Evolutionary conservation across 2,329 filamentous ascomycete genomes (phyloP).

Genomic region (Fonsecaea nubica): DNA sequence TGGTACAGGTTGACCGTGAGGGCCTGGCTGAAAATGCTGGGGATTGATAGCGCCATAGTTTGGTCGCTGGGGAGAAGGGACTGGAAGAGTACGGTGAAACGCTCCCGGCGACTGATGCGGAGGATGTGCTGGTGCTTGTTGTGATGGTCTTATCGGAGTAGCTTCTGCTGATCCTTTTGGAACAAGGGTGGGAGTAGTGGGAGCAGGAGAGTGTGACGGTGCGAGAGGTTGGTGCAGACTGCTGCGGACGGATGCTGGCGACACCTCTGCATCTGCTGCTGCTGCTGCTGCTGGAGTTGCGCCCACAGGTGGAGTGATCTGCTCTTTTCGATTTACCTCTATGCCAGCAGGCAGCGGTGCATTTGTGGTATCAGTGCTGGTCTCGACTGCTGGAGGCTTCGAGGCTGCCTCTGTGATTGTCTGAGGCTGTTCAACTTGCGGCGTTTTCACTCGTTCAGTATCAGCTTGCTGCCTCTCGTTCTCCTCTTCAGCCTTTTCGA

Average conservation of each 20-base stretch:
- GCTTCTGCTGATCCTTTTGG: conserved; percentile 25
- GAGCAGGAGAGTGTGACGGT: conserved; percentile 30
- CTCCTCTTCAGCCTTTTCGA: conserved; percentile 68
- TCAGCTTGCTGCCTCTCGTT: conserved; percentile 41
- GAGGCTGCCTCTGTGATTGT: conserved; percentile 9
- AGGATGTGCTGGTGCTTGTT: conserved; percentile 19
- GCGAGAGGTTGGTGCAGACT: conserved; percentile 19
- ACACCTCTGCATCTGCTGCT: conserved; percentile 15
- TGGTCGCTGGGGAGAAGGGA: conserved; percentile 36
- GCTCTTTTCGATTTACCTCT: conserved; percentile 27
- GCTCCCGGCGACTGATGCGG: conserved; percentile 33
- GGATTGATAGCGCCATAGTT: conserved; percentile 36
- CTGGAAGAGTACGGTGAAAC: conserved; percentile 34
- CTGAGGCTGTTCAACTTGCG: neutral
- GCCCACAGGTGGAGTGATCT: conserved; percentile 10
- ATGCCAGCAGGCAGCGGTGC: conserved; percentile 31
- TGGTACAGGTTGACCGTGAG: conserved; percentile 35
- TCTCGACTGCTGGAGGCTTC: conserved; percentile 6
- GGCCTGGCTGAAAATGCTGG: conserved; percentile 33
- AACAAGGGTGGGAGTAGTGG: conserved; percentile 23
- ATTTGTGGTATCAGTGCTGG: conserved; percentile 30
- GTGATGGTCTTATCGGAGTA: conserved; percentile 24
- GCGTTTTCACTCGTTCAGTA: conserved; percentile 12
- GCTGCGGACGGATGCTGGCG: conserved; percentile 16
- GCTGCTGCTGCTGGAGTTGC: neutral